These are phyloP conservation scores for Malus hybrid DNA, from an alignment of 331 rosid species.

Conservation along the genomic window DNA sequence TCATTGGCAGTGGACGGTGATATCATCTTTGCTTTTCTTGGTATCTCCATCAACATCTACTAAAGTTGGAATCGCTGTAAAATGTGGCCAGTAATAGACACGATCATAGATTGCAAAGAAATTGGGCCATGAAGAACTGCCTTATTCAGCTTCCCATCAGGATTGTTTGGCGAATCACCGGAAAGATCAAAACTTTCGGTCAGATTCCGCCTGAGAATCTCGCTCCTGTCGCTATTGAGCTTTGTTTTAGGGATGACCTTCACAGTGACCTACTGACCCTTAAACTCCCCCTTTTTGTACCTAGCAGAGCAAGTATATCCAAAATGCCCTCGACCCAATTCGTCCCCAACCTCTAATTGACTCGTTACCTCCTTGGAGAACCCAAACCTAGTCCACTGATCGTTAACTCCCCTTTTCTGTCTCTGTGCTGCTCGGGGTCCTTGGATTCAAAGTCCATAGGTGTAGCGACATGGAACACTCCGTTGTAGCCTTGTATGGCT, in stretches of 20 bases:
- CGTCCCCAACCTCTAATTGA: slow-evolving; percentile 81
- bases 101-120: too few relatives aligned
- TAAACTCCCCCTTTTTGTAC: slow-evolving; percentile 88
- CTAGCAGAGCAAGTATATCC: slow-evolving; percentile 97
- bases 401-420: too few relatives aligned
- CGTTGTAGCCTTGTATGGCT: slow-evolving; percentile 62
- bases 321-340: slow-evolving; percentile 98
- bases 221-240: slow-evolving; percentile 1
- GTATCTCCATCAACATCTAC: too few relatives aligned
- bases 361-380: slow-evolving; percentile 78
- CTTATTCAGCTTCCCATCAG: too few relatives aligned
- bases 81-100: too few relatives aligned
- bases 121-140: too few relatives aligned
- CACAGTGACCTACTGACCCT: slow-evolving; percentile 88
- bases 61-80: too few relatives aligned
- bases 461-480: slow-evolving; percentile 83
- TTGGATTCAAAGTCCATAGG: slow-evolving; percentile 84
- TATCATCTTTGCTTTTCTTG: too few relatives aligned
- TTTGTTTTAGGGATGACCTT: slow-evolving; percentile 90
- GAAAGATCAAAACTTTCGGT: too few relatives aligned
- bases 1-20: too few relatives aligned
- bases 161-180: too few relatives aligned
- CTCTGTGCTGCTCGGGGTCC: slow-evolving; percentile 47
- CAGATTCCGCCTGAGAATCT: too few relatives aligned
- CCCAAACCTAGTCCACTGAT: slow-evolving; percentile 48